These are phyloP conservation scores for Smallanthus sonchifolius DNA, from an alignment of 129 eudicot species.

Conservation along the genomic window DNA sequence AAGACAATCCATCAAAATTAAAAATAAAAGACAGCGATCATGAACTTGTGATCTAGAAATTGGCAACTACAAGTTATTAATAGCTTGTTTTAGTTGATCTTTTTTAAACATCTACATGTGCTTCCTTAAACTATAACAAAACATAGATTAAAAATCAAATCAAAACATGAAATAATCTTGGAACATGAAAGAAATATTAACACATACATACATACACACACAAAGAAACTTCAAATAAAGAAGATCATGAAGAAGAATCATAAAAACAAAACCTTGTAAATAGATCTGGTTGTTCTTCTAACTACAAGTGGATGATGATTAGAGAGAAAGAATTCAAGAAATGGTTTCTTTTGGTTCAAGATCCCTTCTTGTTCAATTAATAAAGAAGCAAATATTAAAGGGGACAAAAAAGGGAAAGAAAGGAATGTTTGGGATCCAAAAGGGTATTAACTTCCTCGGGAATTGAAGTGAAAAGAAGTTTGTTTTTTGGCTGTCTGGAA, in stretches of 20 bases:
- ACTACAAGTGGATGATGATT: neutral
- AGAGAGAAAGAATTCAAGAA: slow-evolving; percentile 11
- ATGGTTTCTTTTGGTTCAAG: slow-evolving; percentile 8
- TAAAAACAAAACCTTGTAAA: slow-evolving; percentile 16
- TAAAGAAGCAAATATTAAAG: slow-evolving; percentile 8
- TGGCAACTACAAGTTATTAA: neutral
- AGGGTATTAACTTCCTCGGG: slow-evolving; percentile 40
- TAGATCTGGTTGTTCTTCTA: slow-evolving; percentile 23
- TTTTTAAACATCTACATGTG: neutral
- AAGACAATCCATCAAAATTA: neutral
- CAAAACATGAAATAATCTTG: neutral
- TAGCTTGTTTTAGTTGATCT: neutral
- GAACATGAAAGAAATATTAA: neutral
- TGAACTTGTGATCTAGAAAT: slow-evolving; percentile 6
- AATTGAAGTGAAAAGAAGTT: slow-evolving; percentile 45
- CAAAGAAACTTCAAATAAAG: neutral
- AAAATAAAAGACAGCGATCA: neutral
- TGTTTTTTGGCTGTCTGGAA: slow-evolving; percentile 24
- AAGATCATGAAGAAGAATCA: slow-evolving; percentile 16
- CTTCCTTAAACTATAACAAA: slow-evolving; percentile 5
- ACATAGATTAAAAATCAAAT: slow-evolving; percentile 1
- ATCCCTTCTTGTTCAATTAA: slow-evolving; percentile 15
- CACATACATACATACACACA: neutral
- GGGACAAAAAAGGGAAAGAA: slow-evolving; percentile 16
- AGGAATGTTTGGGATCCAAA: slow-evolving; percentile 29